phyloP scores from a whole-genome alignment of 352 stramenopile species.

The Globisporangium cederbergense region DNA sequence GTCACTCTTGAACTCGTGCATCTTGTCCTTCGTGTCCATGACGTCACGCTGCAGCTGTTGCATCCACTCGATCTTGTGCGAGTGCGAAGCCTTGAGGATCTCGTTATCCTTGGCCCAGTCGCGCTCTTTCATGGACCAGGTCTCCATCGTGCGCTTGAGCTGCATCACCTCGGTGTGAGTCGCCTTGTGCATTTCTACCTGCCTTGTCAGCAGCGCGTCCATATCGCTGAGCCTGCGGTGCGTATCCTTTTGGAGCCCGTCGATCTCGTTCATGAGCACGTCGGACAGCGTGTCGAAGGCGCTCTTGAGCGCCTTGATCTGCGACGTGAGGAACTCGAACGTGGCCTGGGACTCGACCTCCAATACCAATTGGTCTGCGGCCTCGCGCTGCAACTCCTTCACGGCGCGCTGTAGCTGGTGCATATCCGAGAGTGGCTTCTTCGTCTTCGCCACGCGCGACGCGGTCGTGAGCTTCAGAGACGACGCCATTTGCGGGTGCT shows the following conservation, averaged over 20 bases:
- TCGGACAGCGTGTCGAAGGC: constrained; percentile 81
- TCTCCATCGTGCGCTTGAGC: constrained; percentile 72
- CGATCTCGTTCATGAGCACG: constrained; percentile 71
- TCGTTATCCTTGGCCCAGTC: constrained; percentile 87
- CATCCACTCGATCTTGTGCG: constrained; percentile 85
- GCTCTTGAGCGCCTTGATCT: constrained; percentile 67
- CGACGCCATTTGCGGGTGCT: constrained; percentile 29
- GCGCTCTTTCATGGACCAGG: constrained; percentile 77
- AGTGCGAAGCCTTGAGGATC: constrained; percentile 79
- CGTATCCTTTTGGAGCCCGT: constrained; percentile 65
- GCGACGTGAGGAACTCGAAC: constrained; percentile 79
- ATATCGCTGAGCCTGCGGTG: constrained; percentile 55
- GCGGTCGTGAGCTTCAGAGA: constrained; percentile 49
- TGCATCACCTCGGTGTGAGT: constrained; percentile 69
- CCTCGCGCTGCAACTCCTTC: constrained; percentile 71
- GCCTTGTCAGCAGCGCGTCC: constrained; percentile 50
- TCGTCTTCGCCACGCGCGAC: constrained; percentile 66
- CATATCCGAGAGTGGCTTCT: constrained; percentile 80
- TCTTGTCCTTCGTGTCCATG: constrained; percentile 73
- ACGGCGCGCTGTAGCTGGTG: constrained; percentile 77
- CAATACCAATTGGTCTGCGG: constrained; percentile 66
- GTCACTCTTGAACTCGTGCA: constrained; percentile 64
- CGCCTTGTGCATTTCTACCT: constrained; percentile 56
- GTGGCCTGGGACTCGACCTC: constrained; percentile 81
- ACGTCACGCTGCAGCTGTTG: constrained; percentile 79